Evolutionary conservation across 805 yeast genomes (phyloP).

Genomic region (Monosporozyma yasuniensis): DNA sequence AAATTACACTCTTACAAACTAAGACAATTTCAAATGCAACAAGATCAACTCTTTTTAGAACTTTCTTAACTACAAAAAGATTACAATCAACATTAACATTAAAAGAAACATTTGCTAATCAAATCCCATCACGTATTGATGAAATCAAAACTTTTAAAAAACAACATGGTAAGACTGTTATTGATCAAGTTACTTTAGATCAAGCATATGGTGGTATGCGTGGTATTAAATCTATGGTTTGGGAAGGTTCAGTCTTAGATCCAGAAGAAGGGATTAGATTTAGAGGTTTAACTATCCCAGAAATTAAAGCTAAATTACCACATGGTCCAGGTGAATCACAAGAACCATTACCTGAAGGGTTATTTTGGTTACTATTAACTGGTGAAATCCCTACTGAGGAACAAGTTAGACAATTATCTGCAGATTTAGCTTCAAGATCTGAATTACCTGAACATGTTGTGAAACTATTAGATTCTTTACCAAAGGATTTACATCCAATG

Average conservation of each 20-base stretch:
- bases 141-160: constrained; percentile 75
- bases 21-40: not conserved
- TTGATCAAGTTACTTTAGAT: constrained; percentile 66
- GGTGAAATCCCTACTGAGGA: constrained; percentile 73
- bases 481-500: constrained; percentile 77
- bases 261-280: constrained; percentile 81
- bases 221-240: constrained; percentile 75
- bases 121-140: constrained; percentile 85
- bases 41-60: not conserved
- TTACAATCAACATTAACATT: constrained; percentile 44
- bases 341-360: constrained; percentile 70
- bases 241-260: constrained; percentile 85
- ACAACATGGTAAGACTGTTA: constrained; percentile 70
- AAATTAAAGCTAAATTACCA: constrained; percentile 64
- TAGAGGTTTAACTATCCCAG: constrained; percentile 79
- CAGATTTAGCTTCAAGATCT: constrained; percentile 71
- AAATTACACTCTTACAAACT: not conserved
- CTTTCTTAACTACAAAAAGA: not conserved
- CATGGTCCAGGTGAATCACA: constrained; percentile 53
- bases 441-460: constrained; percentile 70
- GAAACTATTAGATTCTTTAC: constrained; percentile 63
- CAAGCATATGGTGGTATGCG: constrained; percentile 91
- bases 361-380: constrained; percentile 74
- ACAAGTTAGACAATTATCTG: constrained; percentile 62
- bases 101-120: constrained; percentile 89